A percentile compares a stretch with the other conserved stretches of the same genome.
These are phyloP conservation scores for Penicillium angulare DNA, from an alignment of 495 filamentous ascomycete species.

Conservation along the genomic window DNA sequence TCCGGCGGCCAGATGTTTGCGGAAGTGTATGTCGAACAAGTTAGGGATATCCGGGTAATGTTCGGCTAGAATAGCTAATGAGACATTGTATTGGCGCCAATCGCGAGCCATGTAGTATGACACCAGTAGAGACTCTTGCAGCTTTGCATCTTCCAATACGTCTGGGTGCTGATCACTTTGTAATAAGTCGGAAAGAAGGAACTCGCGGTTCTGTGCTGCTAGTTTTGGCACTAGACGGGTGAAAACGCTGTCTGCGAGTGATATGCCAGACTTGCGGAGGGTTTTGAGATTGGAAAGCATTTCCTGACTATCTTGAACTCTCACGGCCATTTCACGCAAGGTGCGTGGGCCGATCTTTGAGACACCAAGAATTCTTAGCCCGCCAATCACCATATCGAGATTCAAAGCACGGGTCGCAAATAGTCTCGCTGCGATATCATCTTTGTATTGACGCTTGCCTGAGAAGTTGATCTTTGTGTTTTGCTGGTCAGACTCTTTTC, in stretches of 20 bases:
- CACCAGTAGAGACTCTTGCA: slow-evolving; percentile 57
- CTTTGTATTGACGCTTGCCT: slow-evolving; percentile 27
- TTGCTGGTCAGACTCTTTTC: background rate
- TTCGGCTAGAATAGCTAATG: slow-evolving; percentile 48
- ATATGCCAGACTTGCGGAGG: slow-evolving; percentile 58
- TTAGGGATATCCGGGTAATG: slow-evolving; percentile 24
- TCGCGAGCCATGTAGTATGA: slow-evolving; percentile 50
- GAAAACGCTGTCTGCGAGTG: slow-evolving; percentile 57
- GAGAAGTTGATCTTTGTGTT: background rate
- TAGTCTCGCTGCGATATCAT: slow-evolving; percentile 65
- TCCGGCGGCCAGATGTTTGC: slow-evolving; percentile 38
- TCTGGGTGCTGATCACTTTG: slow-evolving; percentile 75
- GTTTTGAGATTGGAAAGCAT: slow-evolving; percentile 54
- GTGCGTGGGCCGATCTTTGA: slow-evolving; percentile 68
- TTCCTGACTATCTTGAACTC: slow-evolving; percentile 52
- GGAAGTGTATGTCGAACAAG: slow-evolving; percentile 42
- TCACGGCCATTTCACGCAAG: slow-evolving; percentile 65
- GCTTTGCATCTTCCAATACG: slow-evolving; percentile 58
- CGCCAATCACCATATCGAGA: slow-evolving; percentile 61
- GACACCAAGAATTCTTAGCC: slow-evolving; percentile 63
- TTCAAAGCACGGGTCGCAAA: slow-evolving; percentile 69
- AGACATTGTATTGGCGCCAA: slow-evolving; percentile 52
- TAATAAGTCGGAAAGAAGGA: slow-evolving; percentile 59
- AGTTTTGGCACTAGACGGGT: slow-evolving; percentile 56
- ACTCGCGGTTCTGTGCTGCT: slow-evolving; percentile 50